Percentiles rank a stretch among this genome's conserved stretches.
phyloP scores from a whole-genome alignment of 2,329 filamentous ascomycete species.

The Paramyrothecium roridum region DNA sequence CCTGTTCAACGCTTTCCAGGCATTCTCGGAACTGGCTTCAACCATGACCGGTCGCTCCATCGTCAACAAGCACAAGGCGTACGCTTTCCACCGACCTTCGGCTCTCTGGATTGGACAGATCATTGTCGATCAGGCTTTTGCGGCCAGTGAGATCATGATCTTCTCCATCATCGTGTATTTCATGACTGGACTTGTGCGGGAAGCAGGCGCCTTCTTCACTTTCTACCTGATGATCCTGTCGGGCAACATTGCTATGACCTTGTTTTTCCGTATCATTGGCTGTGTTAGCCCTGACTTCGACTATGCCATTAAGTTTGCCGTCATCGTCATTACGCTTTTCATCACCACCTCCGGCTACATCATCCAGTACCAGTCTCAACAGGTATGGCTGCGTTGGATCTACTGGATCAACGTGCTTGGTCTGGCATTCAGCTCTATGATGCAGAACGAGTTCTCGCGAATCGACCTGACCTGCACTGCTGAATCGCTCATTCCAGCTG shows the following conservation, averaged over 20 bases:
- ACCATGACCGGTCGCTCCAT: slow-evolving; percentile 76
- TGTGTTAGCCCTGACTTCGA: slow-evolving; percentile 79
- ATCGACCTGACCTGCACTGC: slow-evolving; percentile 66
- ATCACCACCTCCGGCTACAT: slow-evolving; percentile 79
- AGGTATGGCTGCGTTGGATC: slow-evolving; percentile 78
- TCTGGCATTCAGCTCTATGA: slow-evolving; percentile 71
- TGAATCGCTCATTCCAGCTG: slow-evolving; percentile 67
- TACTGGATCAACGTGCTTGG: slow-evolving; percentile 75
- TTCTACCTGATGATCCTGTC: slow-evolving; percentile 70
- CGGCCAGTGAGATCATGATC: slow-evolving; percentile 65
- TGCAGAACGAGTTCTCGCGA: slow-evolving; percentile 81
- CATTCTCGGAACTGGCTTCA: slow-evolving; percentile 72
- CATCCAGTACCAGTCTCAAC: slow-evolving; percentile 73
- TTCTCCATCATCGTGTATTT: slow-evolving; percentile 79
- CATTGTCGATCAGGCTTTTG: slow-evolving; percentile 71
- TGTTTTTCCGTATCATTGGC: slow-evolving; percentile 74
- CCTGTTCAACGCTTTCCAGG: slow-evolving; percentile 84
- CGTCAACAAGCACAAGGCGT: slow-evolving; percentile 80
- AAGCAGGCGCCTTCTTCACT: slow-evolving; percentile 74
- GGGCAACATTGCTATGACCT: slow-evolving; percentile 69
- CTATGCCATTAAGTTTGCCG: slow-evolving; percentile 79
- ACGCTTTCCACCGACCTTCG: slow-evolving; percentile 78
- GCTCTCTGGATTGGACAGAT: slow-evolving; percentile 84
- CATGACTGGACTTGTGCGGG: slow-evolving; percentile 66
- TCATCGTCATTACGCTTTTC: slow-evolving; percentile 77